Evolutionary conservation across 352 stramenopile species (phyloP).

Genomic region (Blastocystis sp.): DNA sequence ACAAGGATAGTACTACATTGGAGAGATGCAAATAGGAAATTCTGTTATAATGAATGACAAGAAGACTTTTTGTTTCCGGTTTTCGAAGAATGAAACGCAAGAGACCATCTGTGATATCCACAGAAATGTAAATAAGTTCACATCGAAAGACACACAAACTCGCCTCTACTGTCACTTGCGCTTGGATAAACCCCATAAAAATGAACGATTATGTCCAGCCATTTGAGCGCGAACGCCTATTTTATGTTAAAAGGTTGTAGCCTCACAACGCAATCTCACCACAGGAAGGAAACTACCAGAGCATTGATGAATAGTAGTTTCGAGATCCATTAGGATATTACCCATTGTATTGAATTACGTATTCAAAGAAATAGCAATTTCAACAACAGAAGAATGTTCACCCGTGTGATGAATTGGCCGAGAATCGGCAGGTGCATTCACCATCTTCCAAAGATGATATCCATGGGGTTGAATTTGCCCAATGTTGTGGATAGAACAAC

Average conservation of each 20-base stretch:
- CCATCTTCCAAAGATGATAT: no score
- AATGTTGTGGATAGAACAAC: no score
- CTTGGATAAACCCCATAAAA: constrained; percentile 2
- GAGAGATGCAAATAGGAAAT: constrained; percentile 2
- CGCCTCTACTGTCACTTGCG: neutral
- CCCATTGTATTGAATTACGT: no score
- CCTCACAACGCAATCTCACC: no score
- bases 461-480: no score
- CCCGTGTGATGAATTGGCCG: neutral
- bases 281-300: no score
- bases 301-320: no score
- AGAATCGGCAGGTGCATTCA: no score
- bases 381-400: neutral
- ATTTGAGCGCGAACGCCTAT: no score
- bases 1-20: neutral
- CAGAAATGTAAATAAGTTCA: neutral
- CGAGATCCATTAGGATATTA: neutral
- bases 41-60: constrained; percentile 34
- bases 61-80: neutral
- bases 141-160: constrained; percentile 2
- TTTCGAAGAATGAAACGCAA: neutral
- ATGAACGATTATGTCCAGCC: no score
- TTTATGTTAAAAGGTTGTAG: no score
- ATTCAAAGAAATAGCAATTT: neutral
- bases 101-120: neutral